Evolutionary conservation across 2,329 filamentous ascomycete species (phyloP).

Genomic region (Onygena corvina): DNA sequence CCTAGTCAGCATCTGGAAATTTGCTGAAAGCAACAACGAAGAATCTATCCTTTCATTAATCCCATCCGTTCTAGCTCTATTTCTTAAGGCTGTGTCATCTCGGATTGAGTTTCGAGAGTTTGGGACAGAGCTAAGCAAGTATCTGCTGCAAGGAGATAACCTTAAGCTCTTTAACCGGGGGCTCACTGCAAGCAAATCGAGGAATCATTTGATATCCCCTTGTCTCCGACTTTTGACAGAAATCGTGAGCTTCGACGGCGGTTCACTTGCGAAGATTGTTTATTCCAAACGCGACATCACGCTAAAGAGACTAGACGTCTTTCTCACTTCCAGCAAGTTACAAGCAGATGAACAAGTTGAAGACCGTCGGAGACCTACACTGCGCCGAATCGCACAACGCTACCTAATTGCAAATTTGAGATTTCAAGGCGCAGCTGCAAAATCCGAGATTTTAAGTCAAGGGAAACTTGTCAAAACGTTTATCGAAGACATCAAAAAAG

Average conservation of each 20-base stretch:
- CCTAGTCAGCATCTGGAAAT: slow-evolving; percentile 78
- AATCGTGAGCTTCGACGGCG: slow-evolving; percentile 74
- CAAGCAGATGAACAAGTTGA: slow-evolving; percentile 44
- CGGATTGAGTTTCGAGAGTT: slow-evolving; percentile 62
- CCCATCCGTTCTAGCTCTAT: slow-evolving; percentile 65
- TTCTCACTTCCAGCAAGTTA: slow-evolving; percentile 57
- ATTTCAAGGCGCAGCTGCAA: slow-evolving; percentile 63
- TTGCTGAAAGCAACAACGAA: slow-evolving; percentile 65
- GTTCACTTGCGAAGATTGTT: slow-evolving; percentile 61
- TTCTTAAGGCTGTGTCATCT: slow-evolving; percentile 65
- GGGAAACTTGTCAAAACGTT: slow-evolving; percentile 55
- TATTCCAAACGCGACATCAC: slow-evolving; percentile 69
- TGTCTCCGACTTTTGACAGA: slow-evolving; percentile 77
- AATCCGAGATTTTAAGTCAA: slow-evolving; percentile 71
- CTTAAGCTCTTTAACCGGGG: slow-evolving; percentile 69
- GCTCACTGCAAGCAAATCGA: slow-evolving; percentile 65
- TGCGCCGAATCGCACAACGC: slow-evolving; percentile 69
- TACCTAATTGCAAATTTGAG: slow-evolving; percentile 70
- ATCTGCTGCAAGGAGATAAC: slow-evolving; percentile 67
- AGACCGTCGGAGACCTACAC: slow-evolving; percentile 58
- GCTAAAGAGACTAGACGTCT: slow-evolving; percentile 66
- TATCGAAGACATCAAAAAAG: slow-evolving; percentile 64
- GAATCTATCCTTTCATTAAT: slow-evolving; percentile 71
- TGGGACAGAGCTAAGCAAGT: slow-evolving; percentile 67
- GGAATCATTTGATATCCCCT: slow-evolving; percentile 80